A percentile compares a stretch with the other conserved stretches of the same genome.
phyloP scores from a whole-genome alignment of 2,329 filamentous ascomycete species.

The Neoscytalidium dimidiatum region DNA sequence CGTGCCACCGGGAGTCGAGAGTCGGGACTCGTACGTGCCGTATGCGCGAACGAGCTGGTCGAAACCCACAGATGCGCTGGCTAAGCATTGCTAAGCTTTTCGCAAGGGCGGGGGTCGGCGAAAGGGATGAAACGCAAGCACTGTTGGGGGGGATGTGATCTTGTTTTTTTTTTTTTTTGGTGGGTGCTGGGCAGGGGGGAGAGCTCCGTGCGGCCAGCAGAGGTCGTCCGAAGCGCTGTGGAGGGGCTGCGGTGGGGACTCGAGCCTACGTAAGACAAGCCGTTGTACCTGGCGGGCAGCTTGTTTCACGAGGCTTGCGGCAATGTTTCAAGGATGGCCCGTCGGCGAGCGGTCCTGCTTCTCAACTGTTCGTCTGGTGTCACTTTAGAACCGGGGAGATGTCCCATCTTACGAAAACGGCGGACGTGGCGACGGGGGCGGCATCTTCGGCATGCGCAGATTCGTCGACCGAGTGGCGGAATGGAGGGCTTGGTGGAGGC shows the following conservation, averaged over 20 bases:
- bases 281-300: not conserved
- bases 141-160: too few species aligned
- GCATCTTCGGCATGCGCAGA: not conserved
- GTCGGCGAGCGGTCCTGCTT: not conserved
- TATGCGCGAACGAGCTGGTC: too few species aligned
- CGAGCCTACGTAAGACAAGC: not conserved
- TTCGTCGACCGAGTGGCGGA: not conserved
- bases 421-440: not conserved
- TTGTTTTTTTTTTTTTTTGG: not conserved
- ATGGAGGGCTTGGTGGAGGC: not conserved
- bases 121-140: not conserved
- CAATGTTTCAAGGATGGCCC: not conserved
- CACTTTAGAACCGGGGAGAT: not conserved
- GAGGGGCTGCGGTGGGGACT: too few species aligned
- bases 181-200: not conserved
- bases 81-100: constrained; percentile 13
- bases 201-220: not conserved
- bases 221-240: too few species aligned
- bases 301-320: not conserved
- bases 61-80: not conserved
- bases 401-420: constrained; percentile 1
- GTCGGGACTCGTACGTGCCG: not conserved
- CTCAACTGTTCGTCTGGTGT: not conserved
- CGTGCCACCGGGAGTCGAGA: too few species aligned
- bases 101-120: not conserved